These are phyloP conservation scores for Lenzites betulinus DNA, from an alignment of 768 basidiomycete species.

Conservation along the genomic window DNA sequence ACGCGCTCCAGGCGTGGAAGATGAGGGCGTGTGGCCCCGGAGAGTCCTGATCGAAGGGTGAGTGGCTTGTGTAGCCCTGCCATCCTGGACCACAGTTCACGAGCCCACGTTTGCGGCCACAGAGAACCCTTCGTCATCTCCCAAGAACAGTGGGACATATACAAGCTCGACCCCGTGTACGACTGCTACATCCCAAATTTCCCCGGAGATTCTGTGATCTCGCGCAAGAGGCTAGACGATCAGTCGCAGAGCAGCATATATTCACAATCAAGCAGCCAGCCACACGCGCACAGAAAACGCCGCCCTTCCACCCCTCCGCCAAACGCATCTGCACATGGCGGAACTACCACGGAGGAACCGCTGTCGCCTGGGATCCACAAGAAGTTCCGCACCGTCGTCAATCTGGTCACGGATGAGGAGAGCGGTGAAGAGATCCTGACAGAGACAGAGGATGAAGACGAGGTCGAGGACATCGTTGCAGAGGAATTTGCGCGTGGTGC, in stretches of 20 bases:
- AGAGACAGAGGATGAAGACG: conserved; percentile 21
- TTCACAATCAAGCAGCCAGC: not conserved
- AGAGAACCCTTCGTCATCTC: conserved; percentile 54
- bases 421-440: conserved; percentile 13
- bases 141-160: conserved; percentile 85
- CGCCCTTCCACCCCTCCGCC: not conserved
- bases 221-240: conserved; percentile 16
- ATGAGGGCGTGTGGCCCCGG: conserved; percentile 76
- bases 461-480: conserved; percentile 25
- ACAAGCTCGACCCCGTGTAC: conserved; percentile 79
- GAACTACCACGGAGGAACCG: not conserved
- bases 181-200: conserved; percentile 53
- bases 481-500: not conserved
- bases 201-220: conserved; percentile 32
- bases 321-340: not conserved
- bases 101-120: conserved; percentile 9
- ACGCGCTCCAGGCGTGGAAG: conserved; percentile 52
- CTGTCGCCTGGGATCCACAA: conserved; percentile 4
- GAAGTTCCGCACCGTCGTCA: conserved; percentile 15
- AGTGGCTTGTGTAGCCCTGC: conserved; percentile 25
- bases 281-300: not conserved
- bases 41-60: conserved; percentile 70
- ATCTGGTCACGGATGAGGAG: conserved; percentile 14
- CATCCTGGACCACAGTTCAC: not conserved
- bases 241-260: not conserved